Evolutionary conservation across 2,329 filamentous ascomycete species (phyloP), one percentile per base, ranked within the genome.

Genomic region (Fusarium sp.): DNA sequence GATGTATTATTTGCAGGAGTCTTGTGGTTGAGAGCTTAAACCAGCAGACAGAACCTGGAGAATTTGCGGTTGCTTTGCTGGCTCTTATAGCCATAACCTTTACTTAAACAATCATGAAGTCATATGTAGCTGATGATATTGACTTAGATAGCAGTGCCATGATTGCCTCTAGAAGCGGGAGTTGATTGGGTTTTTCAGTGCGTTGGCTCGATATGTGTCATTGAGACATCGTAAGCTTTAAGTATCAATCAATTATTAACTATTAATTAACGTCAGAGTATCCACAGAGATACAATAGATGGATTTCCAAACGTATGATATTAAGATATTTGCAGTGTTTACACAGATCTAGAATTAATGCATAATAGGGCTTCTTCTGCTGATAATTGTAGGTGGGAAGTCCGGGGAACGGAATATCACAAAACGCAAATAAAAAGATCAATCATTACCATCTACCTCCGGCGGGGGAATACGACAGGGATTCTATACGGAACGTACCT

Each of bases 111-210:
- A 13, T 9, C 18, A 13, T 13, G 15, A 1, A 24, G n/a, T 44
- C 7, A 22, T 24, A 5, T 7, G 4, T 10, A 6, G n/a, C 42
- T 18, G 8, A 17, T 24, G 14, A 2, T 44, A 5, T 13, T 26
- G 11, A 13, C 12, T 26, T 26, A 26, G 18, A 2, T 24, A 9
- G 24, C 3, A 26, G 9, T 26, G 24, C 42, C 8, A 45, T 26
- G 9, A 26, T 18, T 34, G 13, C 32, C 32, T 34, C 2, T 0
- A 34, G 32, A 34, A 15, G 32, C 14, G 3, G 7, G 32, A 34
- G 3, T 34, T 15, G 0, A 15, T 8, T 8, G 6, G 0, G 32
- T 0, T 3, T 34, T 34, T 34, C 14, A 34, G 14, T 15, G 3
- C 32, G 3, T 15, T 34, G 32, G 32, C 7, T 15, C 15, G 3